Percentiles rank a stretch among this genome's conserved stretches.
These are phyloP conservation scores for Lactarius hatsudake DNA, from an alignment of 768 basidiomycete genomes.

Conservation along the genomic window DNA sequence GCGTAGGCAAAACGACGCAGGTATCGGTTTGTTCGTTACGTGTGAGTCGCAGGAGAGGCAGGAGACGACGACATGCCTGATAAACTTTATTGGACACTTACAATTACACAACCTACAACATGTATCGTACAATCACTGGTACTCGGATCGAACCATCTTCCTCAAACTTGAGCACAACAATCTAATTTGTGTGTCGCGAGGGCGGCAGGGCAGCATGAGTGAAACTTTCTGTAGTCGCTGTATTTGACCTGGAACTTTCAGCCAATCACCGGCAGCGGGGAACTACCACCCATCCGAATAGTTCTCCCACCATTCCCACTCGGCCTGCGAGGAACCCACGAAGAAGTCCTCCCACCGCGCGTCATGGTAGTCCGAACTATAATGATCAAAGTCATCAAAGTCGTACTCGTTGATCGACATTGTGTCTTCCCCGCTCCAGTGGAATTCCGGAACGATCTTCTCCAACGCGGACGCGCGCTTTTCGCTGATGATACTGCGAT, in stretches of 20 bases:
- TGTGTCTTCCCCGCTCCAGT: not conserved
- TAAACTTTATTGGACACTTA: not conserved
- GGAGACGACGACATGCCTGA: too few relatives aligned
- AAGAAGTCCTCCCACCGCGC: conserved; percentile 7
- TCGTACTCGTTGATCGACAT: not conserved
- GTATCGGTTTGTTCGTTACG: too few relatives aligned
- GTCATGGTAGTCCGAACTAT: not conserved
- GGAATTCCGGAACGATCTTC: conserved; percentile 2
- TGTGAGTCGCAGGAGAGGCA: too few relatives aligned
- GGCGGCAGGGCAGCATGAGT: not conserved
- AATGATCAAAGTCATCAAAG: not conserved
- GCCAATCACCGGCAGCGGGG: not conserved
- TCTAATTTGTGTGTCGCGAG: not conserved
- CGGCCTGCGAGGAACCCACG: not conserved
- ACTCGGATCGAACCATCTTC: not conserved
- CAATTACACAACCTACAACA: not conserved
- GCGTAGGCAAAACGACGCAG: too few relatives aligned
- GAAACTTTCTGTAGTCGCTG: not conserved
- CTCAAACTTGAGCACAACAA: not conserved
- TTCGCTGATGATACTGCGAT: not conserved
- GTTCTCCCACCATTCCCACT: conserved; percentile 3
- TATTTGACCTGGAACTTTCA: too few relatives aligned
- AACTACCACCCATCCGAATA: not conserved
- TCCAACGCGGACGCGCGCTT: not conserved
- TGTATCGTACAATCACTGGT: not conserved